phyloP scores from a whole-genome alignment of 495 filamentous ascomycete species.

The Penicillium chermesinum region DNA sequence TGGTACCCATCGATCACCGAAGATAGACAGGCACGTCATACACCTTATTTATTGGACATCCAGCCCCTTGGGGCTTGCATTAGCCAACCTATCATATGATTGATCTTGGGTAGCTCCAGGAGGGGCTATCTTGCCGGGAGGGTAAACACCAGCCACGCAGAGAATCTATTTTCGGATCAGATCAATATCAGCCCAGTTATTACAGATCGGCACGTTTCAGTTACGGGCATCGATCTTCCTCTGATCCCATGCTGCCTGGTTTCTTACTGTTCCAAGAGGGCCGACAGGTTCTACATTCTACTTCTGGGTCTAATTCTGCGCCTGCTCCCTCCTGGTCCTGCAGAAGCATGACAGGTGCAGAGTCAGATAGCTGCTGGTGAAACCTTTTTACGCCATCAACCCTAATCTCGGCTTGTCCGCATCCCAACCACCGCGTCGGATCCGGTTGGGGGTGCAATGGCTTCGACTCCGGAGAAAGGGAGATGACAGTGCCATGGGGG shows the following conservation, averaged over 20 bases:
- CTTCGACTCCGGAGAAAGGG: conserved; percentile 6
- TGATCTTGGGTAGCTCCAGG: no score
- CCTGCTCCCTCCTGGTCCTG: not conserved
- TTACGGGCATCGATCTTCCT: no score
- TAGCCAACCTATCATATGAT: not conserved
- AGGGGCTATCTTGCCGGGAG: no score
- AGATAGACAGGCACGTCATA: not conserved
- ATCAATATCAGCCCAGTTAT: no score
- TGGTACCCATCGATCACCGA: not conserved
- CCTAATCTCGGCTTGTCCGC: conserved; percentile 16
- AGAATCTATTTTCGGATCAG: no score
- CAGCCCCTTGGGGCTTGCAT: not conserved
- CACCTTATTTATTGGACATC: not conserved
- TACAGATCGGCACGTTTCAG: no score
- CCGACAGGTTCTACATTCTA: no score
- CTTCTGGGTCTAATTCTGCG: not conserved
- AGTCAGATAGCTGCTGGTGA: not conserved
- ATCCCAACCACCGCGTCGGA: conserved; percentile 24
- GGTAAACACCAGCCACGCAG: no score
- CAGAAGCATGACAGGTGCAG: not conserved
- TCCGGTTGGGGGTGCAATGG: conserved; percentile 17
- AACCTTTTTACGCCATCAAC: conserved; percentile 1
- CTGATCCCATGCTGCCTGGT: no score
- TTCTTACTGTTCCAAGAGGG: no score
- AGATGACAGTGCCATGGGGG: conserved; percentile 3